Evolutionary conservation across 2,329 filamentous ascomycete species (phyloP).

Genomic region (Cladophialophora exuberans): DNA sequence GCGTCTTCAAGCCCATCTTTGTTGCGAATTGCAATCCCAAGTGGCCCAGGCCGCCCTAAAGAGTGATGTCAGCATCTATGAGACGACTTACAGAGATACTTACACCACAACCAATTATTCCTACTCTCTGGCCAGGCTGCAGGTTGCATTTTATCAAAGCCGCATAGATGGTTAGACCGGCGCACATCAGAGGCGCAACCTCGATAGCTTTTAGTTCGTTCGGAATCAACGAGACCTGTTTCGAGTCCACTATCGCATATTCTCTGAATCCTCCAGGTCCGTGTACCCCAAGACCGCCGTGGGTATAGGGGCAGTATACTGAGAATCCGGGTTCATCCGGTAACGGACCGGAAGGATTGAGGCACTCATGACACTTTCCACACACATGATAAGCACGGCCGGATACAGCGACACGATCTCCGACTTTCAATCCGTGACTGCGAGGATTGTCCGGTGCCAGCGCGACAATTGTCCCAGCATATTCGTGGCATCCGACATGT

Average conservation of each 20-base stretch:
- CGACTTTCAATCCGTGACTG: conserved; percentile 4
- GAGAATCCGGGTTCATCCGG: conserved; percentile 19
- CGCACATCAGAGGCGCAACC: conserved; percentile 29
- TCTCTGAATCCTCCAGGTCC: conserved; percentile 31
- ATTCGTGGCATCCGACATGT: conserved; percentile 52
- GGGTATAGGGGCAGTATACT: conserved; percentile 51
- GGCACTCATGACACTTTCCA: conserved; percentile 17
- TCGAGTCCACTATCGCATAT: conserved; percentile 32
- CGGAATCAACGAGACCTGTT: conserved; percentile 34
- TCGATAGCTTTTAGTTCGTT: conserved; percentile 6
- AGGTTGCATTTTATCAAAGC: conserved; percentile 20
- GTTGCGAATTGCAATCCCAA: conserved; percentile 74
- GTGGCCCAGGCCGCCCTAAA: conserved; percentile 70
- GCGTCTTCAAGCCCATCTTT: conserved; percentile 70
- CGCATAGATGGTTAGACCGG: conserved; percentile 25
- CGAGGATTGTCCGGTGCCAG: not conserved
- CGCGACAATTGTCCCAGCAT: conserved; percentile 49
- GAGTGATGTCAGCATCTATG: not conserved
- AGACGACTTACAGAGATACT: not conserved
- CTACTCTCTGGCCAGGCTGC: conserved; percentile 52
- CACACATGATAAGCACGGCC: conserved; percentile 22
- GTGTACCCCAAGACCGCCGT: conserved; percentile 52
- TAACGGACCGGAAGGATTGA: conserved; percentile 11
- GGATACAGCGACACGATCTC: conserved; percentile 15
- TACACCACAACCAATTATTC: conserved; percentile 66